phyloP scores from a whole-genome alignment of 371 early-diverging fungal species.

The Mortierella sp. region DNA sequence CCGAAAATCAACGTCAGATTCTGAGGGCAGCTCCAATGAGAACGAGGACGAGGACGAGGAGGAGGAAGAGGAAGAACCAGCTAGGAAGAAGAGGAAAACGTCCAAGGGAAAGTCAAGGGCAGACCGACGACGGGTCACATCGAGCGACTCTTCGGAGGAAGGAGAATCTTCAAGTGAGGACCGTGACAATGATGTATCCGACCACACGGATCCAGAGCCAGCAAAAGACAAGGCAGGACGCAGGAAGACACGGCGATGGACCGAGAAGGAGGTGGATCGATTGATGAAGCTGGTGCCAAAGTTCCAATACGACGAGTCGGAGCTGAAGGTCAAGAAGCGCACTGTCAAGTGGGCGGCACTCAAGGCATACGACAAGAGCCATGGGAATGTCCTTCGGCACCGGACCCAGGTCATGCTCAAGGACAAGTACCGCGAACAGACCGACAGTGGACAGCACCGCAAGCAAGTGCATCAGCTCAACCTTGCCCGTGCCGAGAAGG shows the following conservation, averaged over 20 bases:
- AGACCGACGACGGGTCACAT: neutral
- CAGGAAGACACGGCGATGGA: conserved; percentile 31
- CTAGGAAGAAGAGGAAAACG: neutral
- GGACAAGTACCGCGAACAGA: conserved; percentile 44
- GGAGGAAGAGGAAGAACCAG: neutral
- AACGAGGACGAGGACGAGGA: neutral
- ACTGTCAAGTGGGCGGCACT: conserved; percentile 33
- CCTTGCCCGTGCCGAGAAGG: neutral
- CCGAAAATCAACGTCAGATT: neutral
- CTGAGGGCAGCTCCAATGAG: neutral
- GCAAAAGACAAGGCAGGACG: neutral
- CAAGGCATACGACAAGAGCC: conserved; percentile 19
- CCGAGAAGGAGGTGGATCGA: conserved; percentile 16
- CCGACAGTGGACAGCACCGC: conserved; percentile 17
- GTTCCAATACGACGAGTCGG: conserved; percentile 20
- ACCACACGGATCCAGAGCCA: neutral
- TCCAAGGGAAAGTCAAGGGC: neutral
- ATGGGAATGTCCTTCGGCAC: conserved; percentile 26
- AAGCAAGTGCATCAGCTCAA: neutral
- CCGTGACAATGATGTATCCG: neutral
- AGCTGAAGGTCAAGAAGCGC: neutral
- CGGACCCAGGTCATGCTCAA: conserved; percentile 43
- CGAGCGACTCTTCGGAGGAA: neutral
- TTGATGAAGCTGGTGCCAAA: conserved; percentile 18
- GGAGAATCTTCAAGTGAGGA: neutral